Percentiles rank a stretch among this genome's conserved stretches.
phyloP scores from a whole-genome alignment of 441 rosid genomes.

The Syzygium syzygioides region DNA sequence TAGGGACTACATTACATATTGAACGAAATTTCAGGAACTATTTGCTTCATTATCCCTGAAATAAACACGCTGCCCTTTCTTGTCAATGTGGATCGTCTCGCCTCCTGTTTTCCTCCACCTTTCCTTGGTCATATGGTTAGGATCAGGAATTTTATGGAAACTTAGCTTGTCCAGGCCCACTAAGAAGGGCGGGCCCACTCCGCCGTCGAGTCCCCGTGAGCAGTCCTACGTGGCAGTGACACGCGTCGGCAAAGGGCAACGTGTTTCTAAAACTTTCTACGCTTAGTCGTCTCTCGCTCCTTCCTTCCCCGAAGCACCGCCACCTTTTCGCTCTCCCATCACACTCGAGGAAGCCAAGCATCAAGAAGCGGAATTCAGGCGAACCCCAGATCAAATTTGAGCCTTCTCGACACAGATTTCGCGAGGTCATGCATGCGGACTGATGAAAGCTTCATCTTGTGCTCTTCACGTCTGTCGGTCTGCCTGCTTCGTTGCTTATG shows the following conservation, averaged over 20 bases:
- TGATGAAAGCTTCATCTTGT: not conserved
- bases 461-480: not conserved
- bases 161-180: not conserved
- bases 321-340: not conserved
- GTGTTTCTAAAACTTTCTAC: not conserved
- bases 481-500: not conserved
- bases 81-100: not conserved
- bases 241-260: not conserved
- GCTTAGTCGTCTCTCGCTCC: not conserved
- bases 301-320: not conserved
- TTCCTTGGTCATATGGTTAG: not conserved
- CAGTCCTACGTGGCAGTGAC: not conserved
- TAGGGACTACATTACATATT: too few relatives aligned
- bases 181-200: not conserved
- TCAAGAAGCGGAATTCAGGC: not conserved
- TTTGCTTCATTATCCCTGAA: too few relatives aligned
- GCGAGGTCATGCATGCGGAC: not conserved
- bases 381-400: not conserved
- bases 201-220: too few relatives aligned
- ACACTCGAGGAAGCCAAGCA: not conserved
- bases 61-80: not conserved
- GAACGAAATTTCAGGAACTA: fast-evolving
- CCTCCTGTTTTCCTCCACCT: fast-evolving
- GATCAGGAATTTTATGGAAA: not conserved
- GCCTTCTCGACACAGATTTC: not conserved